A percentile compares a stretch with the other conserved stretches of the same genome.
Evolutionary conservation across 73 alveolate species (phyloP).

Genomic region (Blepharisma stoltei): DNA sequence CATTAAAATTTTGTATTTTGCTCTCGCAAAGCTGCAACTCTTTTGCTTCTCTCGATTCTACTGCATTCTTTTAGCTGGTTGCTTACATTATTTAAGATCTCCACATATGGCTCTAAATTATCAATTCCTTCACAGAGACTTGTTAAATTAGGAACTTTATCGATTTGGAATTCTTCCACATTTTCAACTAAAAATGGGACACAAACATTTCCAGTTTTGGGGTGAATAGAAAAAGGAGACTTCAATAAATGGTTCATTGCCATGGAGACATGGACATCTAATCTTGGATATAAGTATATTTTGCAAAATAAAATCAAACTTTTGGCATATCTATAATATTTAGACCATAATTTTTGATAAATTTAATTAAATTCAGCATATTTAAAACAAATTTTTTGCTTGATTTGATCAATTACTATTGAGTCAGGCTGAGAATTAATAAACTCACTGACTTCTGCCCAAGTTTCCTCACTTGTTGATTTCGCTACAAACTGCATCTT

Average conservation of each 20-base stretch:
- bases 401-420: conserved; percentile 15
- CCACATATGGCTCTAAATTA: too few species aligned
- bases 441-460: background rate
- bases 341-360: too few species aligned
- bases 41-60: too few species aligned
- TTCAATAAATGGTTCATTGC: conserved; percentile 93
- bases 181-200: conserved; percentile 70
- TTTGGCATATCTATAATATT: too few species aligned
- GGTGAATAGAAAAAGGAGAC: conserved; percentile 96
- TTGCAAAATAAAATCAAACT: too few species aligned
- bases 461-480: background rate
- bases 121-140: background rate
- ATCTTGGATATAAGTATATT: conserved; percentile 92
- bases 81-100: too few species aligned
- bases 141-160: conserved; percentile 50
- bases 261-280: conserved; percentile 94
- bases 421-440: background rate
- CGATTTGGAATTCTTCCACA: conserved; percentile 53
- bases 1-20: too few species aligned
- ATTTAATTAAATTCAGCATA: too few species aligned
- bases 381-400: conserved; percentile 30
- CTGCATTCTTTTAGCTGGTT: too few species aligned
- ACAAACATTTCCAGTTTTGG: conserved; percentile 90
- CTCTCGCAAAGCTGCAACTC: too few species aligned
- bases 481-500: conserved; percentile 2